A percentile compares a stretch with the other conserved stretches of the same genome.
These are phyloP conservation scores for Tribonema minus DNA, from an alignment of 108 stramenopile species.

Conservation along the genomic window DNA sequence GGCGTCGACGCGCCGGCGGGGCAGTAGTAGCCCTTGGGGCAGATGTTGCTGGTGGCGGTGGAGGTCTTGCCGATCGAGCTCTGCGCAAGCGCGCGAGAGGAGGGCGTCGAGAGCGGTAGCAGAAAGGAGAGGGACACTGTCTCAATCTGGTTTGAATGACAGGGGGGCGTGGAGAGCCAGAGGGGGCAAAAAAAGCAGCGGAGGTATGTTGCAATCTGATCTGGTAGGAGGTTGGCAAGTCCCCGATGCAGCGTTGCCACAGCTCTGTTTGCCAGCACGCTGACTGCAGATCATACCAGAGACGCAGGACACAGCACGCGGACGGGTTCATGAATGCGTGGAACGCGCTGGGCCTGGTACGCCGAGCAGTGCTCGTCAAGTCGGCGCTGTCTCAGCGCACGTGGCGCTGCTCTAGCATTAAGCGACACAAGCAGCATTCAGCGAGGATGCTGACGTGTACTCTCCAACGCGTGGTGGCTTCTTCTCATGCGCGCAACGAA, in stretches of 20 bases:
- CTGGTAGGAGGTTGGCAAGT: not conserved
- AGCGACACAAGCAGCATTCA: not conserved
- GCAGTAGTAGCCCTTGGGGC: constrained; percentile 11
- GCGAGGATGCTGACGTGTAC: not conserved
- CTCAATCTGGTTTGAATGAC: too few species aligned
- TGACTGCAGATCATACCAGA: too few species aligned
- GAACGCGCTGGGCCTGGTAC: too few species aligned
- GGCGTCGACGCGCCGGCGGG: constrained; percentile 27
- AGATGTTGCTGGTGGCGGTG: not conserved
- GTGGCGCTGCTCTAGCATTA: too few species aligned
- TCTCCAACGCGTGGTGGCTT: not conserved
- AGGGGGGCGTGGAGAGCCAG: too few species aligned
- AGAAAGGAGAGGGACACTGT: not conserved
- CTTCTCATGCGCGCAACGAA: too few species aligned
- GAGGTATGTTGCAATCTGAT: not conserved
- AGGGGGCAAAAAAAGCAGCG: not conserved
- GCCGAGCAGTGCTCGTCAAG: too few species aligned
- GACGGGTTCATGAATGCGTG: too few species aligned
- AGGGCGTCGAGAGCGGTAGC: not conserved
- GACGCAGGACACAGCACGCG: too few species aligned
- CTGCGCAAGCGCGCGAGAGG: not conserved
- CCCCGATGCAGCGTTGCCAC: too few species aligned
- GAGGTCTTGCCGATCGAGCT: not conserved
- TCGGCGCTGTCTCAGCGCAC: too few species aligned
- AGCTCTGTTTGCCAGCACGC: too few species aligned